Conservation (phyloP, 176 grass and related monocot species). For the Metroxylon sagu region DNA sequence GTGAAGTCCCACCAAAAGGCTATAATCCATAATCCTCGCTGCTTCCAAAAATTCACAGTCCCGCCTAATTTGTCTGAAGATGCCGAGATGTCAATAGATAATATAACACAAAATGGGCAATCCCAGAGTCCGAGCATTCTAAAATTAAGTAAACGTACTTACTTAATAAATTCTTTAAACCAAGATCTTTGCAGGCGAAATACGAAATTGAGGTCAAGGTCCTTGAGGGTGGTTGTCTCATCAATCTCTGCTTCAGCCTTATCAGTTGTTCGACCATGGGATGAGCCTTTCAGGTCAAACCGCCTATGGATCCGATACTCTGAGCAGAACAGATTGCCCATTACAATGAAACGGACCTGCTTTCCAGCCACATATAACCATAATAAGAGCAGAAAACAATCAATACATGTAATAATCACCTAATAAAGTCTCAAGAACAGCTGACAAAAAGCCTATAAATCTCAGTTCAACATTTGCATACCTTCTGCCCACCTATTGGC, state of each 20-base stretch:
- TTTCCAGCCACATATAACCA: no score
- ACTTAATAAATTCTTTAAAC: slow-evolving; percentile 66
- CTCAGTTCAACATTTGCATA: slow-evolving; percentile 5
- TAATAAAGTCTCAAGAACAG: no score
- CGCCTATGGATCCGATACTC: slow-evolving; percentile 81
- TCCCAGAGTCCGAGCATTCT: not conserved
- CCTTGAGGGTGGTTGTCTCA: slow-evolving; percentile 93
- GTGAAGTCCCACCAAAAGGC: slow-evolving; percentile 85
- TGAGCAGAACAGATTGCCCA: slow-evolving; percentile 97
- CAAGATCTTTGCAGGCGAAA: slow-evolving; percentile 71
- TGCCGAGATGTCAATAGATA: not conserved
- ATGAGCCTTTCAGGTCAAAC: slow-evolving; percentile 97
- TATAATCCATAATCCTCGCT: slow-evolving; percentile 92
- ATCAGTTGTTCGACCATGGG: slow-evolving; percentile 74
- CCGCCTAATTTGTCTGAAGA: slow-evolving; percentile 55
- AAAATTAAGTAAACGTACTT: slow-evolving; percentile 29
- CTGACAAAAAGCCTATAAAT: no score
- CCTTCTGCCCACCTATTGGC: slow-evolving; percentile 66
- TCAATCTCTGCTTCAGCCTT: slow-evolving; percentile 89
- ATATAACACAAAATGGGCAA: not conserved
- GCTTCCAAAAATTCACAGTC: slow-evolving; percentile 88
- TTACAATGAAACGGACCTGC: slow-evolving; percentile 89
- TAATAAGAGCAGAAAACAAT: no score
- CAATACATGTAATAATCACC: no score
- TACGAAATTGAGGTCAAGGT: slow-evolving; percentile 88